A percentile compares a stretch with the other conserved stretches of the same genome.
Conservation (phyloP, 805 yeast species). For the Metschnikowia gelsemii region DNA sequence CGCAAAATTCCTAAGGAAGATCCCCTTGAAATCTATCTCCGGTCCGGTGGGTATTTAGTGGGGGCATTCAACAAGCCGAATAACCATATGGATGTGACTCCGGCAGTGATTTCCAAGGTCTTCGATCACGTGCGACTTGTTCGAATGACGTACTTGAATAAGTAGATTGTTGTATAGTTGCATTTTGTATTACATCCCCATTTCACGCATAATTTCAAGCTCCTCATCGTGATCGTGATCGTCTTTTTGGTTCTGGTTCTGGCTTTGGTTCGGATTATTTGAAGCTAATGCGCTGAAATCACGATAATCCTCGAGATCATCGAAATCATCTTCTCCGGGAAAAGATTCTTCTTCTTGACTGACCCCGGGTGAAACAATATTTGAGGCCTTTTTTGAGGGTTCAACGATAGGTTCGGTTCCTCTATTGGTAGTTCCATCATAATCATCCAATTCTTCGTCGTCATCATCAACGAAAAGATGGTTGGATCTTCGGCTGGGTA, state of each 20-base stretch:
- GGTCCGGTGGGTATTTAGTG: constrained; percentile 44
- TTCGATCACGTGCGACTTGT: constrained; percentile 47
- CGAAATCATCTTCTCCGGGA: constrained; percentile 24
- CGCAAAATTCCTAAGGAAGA: constrained; percentile 2
- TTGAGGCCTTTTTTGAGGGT: neutral
- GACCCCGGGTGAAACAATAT: too few relatives aligned
- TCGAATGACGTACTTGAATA: constrained; percentile 32
- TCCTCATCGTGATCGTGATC: constrained; percentile 27
- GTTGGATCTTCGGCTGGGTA: constrained; percentile 17
- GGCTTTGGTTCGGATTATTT: constrained; percentile 7
- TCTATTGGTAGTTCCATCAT: neutral
- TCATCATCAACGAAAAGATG: constrained; percentile 32
- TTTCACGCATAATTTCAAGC: constrained; percentile 39
- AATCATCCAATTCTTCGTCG: constrained; percentile 34
- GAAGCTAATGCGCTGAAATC: too few relatives aligned
- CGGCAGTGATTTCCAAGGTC: constrained; percentile 43
- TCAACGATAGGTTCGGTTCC: neutral
- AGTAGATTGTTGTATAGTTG: neutral
- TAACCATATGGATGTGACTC: constrained; percentile 24
- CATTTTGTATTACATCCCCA: constrained; percentile 25
- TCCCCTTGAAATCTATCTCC: constrained; percentile 8
- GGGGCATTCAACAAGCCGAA: constrained; percentile 36
- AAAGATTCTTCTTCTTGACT: neutral
- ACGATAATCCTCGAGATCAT: constrained; percentile 6
- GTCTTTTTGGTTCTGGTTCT: constrained; percentile 10